phyloP scores from a whole-genome alignment of 2,329 filamentous ascomycete species.

The Penicillium rolfsii region DNA sequence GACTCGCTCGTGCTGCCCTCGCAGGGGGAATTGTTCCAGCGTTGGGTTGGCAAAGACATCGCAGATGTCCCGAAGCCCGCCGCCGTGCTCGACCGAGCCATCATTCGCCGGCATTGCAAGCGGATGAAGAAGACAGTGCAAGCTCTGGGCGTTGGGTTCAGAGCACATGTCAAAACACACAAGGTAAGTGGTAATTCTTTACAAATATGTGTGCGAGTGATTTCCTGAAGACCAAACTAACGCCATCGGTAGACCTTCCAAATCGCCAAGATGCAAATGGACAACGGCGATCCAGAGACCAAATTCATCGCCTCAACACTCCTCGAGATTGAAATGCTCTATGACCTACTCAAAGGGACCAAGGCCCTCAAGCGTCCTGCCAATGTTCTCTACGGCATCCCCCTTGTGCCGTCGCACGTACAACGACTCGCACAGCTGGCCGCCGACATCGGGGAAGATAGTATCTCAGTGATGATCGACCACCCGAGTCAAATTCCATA shows the following conservation, averaged over 20 bases:
- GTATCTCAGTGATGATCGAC: slow-evolving; percentile 70
- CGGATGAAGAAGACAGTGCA: slow-evolving; percentile 69
- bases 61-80: slow-evolving; percentile 66
- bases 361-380: slow-evolving; percentile 54
- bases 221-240: neutral
- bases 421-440: slow-evolving; percentile 63
- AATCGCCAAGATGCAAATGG: slow-evolving; percentile 71
- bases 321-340: slow-evolving; percentile 70
- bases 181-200: slow-evolving; percentile 57
- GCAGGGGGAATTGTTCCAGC: slow-evolving; percentile 18
- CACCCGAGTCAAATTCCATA: slow-evolving; percentile 63
- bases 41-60: slow-evolving; percentile 64
- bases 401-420: slow-evolving; percentile 64
- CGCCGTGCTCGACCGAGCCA: slow-evolving; percentile 68
- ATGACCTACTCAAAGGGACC: slow-evolving; percentile 63
- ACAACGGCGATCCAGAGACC: slow-evolving; percentile 54
- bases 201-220: neutral
- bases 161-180: slow-evolving; percentile 82
- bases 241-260: slow-evolving; percentile 60
- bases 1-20: slow-evolving; percentile 14
- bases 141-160: slow-evolving; percentile 65
- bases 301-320: slow-evolving; percentile 75
- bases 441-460: slow-evolving; percentile 57
- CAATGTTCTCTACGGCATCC: slow-evolving; percentile 75
- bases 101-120: slow-evolving; percentile 68